Evolutionary conservation across 2,329 filamentous ascomycete species (phyloP).

Genomic region (Neonectria neomacrospora): DNA sequence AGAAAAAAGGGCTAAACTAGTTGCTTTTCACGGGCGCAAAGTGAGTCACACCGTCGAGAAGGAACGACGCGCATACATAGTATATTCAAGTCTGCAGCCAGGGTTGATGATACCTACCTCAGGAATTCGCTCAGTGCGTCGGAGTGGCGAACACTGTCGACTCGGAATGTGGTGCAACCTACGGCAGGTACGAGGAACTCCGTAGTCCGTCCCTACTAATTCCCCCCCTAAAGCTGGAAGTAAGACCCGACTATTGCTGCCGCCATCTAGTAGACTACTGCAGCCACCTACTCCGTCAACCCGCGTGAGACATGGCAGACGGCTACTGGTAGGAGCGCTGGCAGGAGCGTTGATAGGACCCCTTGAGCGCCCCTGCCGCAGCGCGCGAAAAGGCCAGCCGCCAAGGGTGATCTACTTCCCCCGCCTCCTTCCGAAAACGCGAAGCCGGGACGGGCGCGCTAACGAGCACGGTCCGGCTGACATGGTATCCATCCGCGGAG

Average conservation of each 20-base stretch:
- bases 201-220: too few relatives aligned
- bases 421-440: constrained; percentile 19
- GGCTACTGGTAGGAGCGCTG: neutral
- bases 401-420: constrained; percentile 2
- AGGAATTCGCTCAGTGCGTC: neutral
- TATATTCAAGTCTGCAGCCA: neutral
- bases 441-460: constrained; percentile 7
- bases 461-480: neutral
- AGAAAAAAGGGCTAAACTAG: neutral
- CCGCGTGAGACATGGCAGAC: neutral
- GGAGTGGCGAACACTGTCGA: neutral
- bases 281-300: neutral
- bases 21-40: neutral
- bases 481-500: neutral
- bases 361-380: constrained; percentile 5
- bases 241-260: neutral
- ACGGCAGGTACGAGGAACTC: neutral
- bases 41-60: constrained; percentile 1
- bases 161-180: neutral
- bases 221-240: neutral
- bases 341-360: neutral
- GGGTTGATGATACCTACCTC: neutral
- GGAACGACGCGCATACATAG: neutral
- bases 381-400: neutral
- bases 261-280: neutral